Percentiles rank a stretch among this genome's conserved stretches.
Conservation (phyloP, 2,329 filamentous ascomycete species). For the Claviceps capensis region DNA sequence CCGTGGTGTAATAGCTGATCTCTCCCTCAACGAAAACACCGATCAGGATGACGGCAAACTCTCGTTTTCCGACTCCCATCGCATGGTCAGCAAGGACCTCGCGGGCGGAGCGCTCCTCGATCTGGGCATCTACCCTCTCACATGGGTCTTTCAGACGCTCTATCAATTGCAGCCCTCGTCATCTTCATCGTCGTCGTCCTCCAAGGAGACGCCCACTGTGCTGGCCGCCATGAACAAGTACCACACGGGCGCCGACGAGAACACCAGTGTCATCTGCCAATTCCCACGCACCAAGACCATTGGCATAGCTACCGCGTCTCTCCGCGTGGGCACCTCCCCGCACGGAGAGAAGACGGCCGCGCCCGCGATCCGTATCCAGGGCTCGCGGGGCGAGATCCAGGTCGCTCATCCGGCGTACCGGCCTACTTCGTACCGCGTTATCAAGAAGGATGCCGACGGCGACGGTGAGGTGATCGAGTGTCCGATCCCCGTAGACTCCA, state of each 20-base stretch:
- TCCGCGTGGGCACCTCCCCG: constrained; percentile 49
- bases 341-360: constrained; percentile 44
- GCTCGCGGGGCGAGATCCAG: constrained; percentile 69
- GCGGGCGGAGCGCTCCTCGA: constrained; percentile 75
- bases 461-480: constrained; percentile 37
- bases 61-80: constrained; percentile 46
- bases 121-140: constrained; percentile 76
- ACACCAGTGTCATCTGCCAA: constrained; percentile 61
- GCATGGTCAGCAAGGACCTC: constrained; percentile 71
- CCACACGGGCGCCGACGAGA: constrained; percentile 61
- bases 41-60: constrained; percentile 36
- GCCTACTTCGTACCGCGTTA: constrained; percentile 51
- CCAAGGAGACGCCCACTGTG: constrained; percentile 54
- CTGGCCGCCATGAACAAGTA: constrained; percentile 59
- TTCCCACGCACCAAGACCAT: constrained; percentile 59
- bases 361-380: constrained; percentile 66
- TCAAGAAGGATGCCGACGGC: constrained; percentile 36
- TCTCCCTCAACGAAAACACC: constrained; percentile 45
- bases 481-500: constrained; percentile 37
- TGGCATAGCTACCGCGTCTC: constrained; percentile 55
- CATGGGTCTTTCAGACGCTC: constrained; percentile 81
- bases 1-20: constrained; percentile 31
- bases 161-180: constrained; percentile 64
- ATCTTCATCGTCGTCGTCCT: constrained; percentile 6
- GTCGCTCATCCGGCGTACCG: constrained; percentile 59